These are phyloP conservation scores for Gracilaria caudata DNA, from an alignment of 23 red algal species.

Conservation along the genomic window DNA sequence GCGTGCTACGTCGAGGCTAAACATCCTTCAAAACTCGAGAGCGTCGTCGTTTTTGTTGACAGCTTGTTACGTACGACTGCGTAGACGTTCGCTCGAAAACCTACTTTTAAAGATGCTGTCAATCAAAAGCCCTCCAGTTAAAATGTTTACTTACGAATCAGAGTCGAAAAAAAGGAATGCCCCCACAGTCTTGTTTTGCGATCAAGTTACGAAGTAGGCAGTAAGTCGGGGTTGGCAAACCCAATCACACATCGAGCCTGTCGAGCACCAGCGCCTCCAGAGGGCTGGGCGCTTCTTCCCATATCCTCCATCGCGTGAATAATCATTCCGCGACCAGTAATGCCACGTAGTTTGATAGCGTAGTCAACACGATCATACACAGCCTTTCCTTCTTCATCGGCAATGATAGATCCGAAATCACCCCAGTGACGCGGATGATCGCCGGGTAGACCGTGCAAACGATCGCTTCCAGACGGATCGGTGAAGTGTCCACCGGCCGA, in stretches of 20 bases:
- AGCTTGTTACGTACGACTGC: neutral
- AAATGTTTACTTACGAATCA: too few species aligned
- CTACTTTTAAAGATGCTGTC: too few species aligned
- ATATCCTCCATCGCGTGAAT: conserved; percentile 45
- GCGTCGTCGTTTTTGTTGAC: too few species aligned
- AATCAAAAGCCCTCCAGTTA: too few species aligned
- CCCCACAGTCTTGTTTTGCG: too few species aligned
- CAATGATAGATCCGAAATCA: conserved; percentile 49
- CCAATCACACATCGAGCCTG: conserved; percentile 68
- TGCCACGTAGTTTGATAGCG: conserved; percentile 15
- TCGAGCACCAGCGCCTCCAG: conserved; percentile 44
- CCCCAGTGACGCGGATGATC: conserved; percentile 37
- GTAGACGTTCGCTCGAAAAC: too few species aligned
- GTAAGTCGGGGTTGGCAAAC: conserved; percentile 39
- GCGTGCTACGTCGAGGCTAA: neutral
- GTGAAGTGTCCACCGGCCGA: conserved; percentile 58
- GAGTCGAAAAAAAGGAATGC: too few species aligned
- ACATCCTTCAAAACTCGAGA: neutral
- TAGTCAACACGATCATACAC: conserved; percentile 12
- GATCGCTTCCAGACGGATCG: conserved; percentile 25
- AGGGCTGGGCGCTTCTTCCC: conserved; percentile 43
- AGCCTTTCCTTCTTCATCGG: conserved; percentile 11
- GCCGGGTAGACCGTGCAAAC: conserved; percentile 37
- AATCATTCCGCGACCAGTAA: conserved; percentile 60
- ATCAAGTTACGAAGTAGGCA: neutral